These are phyloP conservation scores for Phytophthora meadii DNA, from an alignment of 352 stramenopile genomes.

Conservation along the genomic window DNA sequence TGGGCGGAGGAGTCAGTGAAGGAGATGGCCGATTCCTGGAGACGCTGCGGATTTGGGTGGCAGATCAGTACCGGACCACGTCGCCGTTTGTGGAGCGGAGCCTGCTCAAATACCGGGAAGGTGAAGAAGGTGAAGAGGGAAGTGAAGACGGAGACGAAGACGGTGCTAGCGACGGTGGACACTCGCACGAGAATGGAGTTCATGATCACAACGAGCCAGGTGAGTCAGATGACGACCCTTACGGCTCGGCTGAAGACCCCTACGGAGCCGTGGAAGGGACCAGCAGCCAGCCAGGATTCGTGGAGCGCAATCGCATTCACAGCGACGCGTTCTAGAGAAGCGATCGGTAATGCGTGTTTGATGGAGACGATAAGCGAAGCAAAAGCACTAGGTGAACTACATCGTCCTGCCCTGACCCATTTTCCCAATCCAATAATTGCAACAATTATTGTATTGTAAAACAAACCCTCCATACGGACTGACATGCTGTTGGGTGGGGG, in stretches of 20 bases:
- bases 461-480: too few relatives aligned
- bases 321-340: constrained; percentile 64
- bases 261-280: constrained; percentile 31
- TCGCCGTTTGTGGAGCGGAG: constrained; percentile 88
- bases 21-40: constrained; percentile 79
- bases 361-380: constrained; percentile 9
- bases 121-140: constrained; percentile 57
- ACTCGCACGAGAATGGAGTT: constrained; percentile 16
- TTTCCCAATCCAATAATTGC: too few relatives aligned
- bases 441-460: too few relatives aligned
- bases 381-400: constrained; percentile 1
- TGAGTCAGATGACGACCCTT: constrained; percentile 15
- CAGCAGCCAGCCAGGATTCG: constrained; percentile 56
- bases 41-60: constrained; percentile 86
- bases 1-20: constrained; percentile 62
- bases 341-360: constrained; percentile 10
- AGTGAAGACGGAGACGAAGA: constrained; percentile 34
- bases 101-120: constrained; percentile 82
- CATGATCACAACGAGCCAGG: constrained; percentile 9
- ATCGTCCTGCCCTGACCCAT: too few relatives aligned
- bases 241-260: constrained; percentile 15
- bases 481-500: too few relatives aligned
- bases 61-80: constrained; percentile 86
- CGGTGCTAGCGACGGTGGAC: constrained; percentile 18
- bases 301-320: constrained; percentile 58